Percentiles rank a stretch among this genome's conserved stretches.
These are phyloP conservation scores for Blastobotrys petasosporus DNA, from an alignment of 1,139 yeast genomes.

Conservation along the genomic window DNA sequence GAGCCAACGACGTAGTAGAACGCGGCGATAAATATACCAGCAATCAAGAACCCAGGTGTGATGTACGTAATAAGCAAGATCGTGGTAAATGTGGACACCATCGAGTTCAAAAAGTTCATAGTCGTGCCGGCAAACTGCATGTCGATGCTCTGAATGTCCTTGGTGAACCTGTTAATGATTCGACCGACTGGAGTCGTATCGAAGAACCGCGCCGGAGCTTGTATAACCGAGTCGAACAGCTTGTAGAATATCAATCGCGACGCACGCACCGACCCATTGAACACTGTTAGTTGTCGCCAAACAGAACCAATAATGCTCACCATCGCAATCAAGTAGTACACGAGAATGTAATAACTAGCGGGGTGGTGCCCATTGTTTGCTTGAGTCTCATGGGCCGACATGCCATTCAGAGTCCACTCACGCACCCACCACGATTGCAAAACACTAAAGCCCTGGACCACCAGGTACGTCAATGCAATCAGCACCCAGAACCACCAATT, in stretches of 20 bases:
- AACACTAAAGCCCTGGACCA: constrained; percentile 56
- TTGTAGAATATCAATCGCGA: constrained; percentile 66
- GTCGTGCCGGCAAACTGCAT: constrained; percentile 81
- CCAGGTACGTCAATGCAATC: constrained; percentile 42
- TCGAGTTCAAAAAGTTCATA: constrained; percentile 62
- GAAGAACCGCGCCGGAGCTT: constrained; percentile 81
- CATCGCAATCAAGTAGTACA: constrained; percentile 71
- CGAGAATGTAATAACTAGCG: constrained; percentile 54
- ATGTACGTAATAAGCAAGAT: constrained; percentile 67
- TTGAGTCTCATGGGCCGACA: constrained; percentile 35
- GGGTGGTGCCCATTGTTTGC: constrained; percentile 18
- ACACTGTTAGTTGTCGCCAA: constrained; percentile 55
- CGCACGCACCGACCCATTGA: constrained; percentile 69
- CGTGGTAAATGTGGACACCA: constrained; percentile 54
- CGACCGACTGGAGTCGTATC: constrained; percentile 95
- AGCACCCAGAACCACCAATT: constrained; percentile 43
- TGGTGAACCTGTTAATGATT: constrained; percentile 93
- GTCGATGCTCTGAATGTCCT: constrained; percentile 89
- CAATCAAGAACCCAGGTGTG: constrained; percentile 77
- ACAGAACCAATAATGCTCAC: constrained; percentile 50
- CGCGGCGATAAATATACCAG: constrained; percentile 63
- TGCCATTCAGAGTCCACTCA: constrained; percentile 53
- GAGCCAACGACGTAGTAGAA: constrained; percentile 79
- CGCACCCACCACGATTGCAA: constrained; percentile 81
- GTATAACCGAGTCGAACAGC: constrained; percentile 54